These are phyloP conservation scores for Arthrobotrys iridis DNA, from an alignment of 2,329 filamentous ascomycete genomes.

Conservation along the genomic window DNA sequence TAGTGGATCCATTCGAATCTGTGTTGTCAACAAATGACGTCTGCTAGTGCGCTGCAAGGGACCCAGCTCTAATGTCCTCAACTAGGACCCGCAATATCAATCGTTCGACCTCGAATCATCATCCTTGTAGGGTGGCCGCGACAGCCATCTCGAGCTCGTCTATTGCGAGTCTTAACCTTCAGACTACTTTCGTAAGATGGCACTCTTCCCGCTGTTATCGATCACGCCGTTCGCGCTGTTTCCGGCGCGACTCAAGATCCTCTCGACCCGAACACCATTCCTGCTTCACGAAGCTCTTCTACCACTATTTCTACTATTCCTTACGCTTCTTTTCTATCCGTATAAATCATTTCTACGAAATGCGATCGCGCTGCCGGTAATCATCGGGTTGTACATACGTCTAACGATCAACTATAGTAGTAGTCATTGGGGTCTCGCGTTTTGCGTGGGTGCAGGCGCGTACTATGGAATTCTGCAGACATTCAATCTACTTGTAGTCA, in stretches of 20 bases:
- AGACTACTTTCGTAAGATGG: conserved; percentile 6
- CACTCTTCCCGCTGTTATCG: conserved; percentile 24
- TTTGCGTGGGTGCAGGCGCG: conserved; percentile 41
- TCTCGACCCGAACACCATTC: conserved; percentile 20
- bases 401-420: conserved; percentile 30
- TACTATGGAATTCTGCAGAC: conserved; percentile 42
- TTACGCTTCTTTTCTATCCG: conserved; percentile 32
- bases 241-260: conserved; percentile 27
- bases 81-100: neutral
- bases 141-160: neutral
- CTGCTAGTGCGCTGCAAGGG: conserved; percentile 10
- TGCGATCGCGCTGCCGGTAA: conserved; percentile 37
- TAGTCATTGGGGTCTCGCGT: conserved; percentile 50
- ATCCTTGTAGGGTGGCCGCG: neutral
- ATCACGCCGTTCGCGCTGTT: conserved; percentile 25
- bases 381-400: conserved; percentile 37
- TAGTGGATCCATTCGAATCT: neutral
- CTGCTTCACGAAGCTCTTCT: conserved; percentile 43
- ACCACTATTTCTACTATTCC: conserved; percentile 30
- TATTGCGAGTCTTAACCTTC: neutral
- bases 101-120: neutral
- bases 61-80: neutral
- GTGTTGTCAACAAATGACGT: conserved; percentile 18
- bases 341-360: conserved; percentile 37
- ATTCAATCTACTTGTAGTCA: conserved; percentile 44